A percentile compares a stretch with the other conserved stretches of the same genome.
phyloP scores from a whole-genome alignment of 345 rosid genomes.

The Sonneratia caseolaris region DNA sequence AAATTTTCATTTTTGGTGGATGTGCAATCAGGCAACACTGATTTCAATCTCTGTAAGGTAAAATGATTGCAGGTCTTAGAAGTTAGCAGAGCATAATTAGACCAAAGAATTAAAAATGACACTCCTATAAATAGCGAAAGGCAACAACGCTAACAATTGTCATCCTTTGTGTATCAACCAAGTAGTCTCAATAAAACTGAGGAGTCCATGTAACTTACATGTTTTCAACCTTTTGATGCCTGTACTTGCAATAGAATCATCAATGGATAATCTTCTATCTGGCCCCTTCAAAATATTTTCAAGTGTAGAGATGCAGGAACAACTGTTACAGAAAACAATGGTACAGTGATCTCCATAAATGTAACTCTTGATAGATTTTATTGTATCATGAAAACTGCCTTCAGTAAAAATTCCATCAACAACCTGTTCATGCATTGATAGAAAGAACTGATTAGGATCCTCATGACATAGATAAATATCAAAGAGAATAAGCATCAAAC shows the following conservation, averaged over 20 bases:
- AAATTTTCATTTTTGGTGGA: background rate
- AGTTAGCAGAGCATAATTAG: background rate
- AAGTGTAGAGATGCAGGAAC: slow-evolving; percentile 21
- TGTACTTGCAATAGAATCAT: slow-evolving; percentile 39
- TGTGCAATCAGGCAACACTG: background rate
- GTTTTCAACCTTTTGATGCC: slow-evolving; percentile 17
- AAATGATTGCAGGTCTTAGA: background rate
- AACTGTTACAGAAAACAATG: slow-evolving; percentile 38
- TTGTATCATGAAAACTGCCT: slow-evolving; percentile 28
- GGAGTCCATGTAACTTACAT: background rate
- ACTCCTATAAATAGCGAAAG: background rate
- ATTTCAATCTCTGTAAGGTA: background rate
- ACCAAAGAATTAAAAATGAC: background rate
- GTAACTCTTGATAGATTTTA: slow-evolving; percentile 46
- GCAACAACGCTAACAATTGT: too few relatives aligned
- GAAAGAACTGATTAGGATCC: slow-evolving; percentile 8
- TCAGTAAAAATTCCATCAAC: slow-evolving; percentile 45
- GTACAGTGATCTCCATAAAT: slow-evolving; percentile 47
- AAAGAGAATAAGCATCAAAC: background rate
- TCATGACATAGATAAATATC: background rate
- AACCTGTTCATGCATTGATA: slow-evolving; percentile 34
- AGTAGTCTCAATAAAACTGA: background rate
- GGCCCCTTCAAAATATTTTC: slow-evolving; percentile 33
- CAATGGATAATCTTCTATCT: slow-evolving; percentile 32
- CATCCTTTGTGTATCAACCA: background rate